These are phyloP conservation scores for Erigeron canadensis DNA, from an alignment of 129 eudicot species.

Conservation along the genomic window DNA sequence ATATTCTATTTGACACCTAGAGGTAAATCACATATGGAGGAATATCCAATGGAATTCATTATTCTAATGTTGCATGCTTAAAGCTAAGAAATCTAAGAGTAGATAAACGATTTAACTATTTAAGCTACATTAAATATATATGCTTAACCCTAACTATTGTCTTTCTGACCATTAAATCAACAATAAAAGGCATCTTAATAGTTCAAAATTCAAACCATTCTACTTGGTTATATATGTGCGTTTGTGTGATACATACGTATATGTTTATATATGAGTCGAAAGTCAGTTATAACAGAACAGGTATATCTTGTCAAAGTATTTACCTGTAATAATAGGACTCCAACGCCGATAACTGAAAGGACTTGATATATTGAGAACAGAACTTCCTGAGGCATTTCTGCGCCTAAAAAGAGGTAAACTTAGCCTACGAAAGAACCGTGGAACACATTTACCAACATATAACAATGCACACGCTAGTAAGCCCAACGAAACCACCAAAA, in stretches of 20 bases:
- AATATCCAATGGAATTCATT: neutral
- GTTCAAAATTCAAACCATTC: no score
- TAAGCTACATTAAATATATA: no score
- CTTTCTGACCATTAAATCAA: no score
- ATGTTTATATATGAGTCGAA: neutral
- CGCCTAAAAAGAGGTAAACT: slow-evolving; percentile 73
- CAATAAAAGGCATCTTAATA: no score
- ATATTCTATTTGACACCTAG: neutral
- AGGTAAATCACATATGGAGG: neutral
- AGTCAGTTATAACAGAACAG: neutral
- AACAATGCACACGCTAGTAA: slow-evolving; percentile 45
- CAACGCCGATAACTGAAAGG: slow-evolving; percentile 80
- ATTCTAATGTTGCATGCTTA: neutral
- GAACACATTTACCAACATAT: slow-evolving; percentile 45
- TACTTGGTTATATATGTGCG: neutral
- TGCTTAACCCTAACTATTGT: no score
- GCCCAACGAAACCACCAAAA: slow-evolving; percentile 57
- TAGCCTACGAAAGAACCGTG: slow-evolving; percentile 49
- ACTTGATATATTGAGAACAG: slow-evolving; percentile 67
- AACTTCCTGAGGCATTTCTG: slow-evolving; percentile 46
- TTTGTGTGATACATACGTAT: neutral
- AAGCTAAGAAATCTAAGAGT: neutral
- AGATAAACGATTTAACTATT: no score
- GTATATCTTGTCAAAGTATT: neutral
- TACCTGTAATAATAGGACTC: slow-evolving; percentile 91